These are phyloP conservation scores for Myriosclerotinia scirpicola DNA, from an alignment of 2,329 filamentous ascomycete genomes.

Conservation along the genomic window DNA sequence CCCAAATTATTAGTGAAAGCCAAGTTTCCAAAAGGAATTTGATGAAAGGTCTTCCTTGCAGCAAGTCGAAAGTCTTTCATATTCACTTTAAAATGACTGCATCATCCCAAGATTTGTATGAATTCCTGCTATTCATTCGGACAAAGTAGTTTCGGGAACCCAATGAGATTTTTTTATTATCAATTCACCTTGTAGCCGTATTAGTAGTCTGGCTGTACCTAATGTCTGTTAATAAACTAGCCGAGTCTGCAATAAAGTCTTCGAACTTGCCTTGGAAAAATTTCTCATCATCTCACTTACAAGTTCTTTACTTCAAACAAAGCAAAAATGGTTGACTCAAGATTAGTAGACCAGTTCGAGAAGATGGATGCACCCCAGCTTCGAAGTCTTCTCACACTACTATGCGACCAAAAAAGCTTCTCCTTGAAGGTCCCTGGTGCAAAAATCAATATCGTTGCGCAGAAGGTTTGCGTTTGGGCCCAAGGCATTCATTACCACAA, in stretches of 20 bases:
- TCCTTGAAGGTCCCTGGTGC: neutral
- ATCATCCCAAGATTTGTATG: no score
- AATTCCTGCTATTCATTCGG: no score
- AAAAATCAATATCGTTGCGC: neutral
- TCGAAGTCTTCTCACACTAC: neutral
- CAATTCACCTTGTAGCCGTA: neutral
- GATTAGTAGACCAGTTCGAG: neutral
- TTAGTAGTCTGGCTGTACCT: neutral
- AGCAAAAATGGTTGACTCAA: neutral
- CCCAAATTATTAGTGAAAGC: neutral
- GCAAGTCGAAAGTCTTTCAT: no score
- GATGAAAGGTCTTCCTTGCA: no score
- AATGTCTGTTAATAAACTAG: neutral
- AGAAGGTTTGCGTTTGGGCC: neutral
- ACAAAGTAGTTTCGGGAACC: no score
- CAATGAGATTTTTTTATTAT: neutral
- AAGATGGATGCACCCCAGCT: slow-evolving; percentile 7
- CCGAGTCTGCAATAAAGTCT: neutral
- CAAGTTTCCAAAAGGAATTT: neutral
- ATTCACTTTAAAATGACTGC: no score
- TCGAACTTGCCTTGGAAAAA: neutral
- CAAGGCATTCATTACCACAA: neutral
- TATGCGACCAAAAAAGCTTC: neutral
- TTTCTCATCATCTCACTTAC: neutral
- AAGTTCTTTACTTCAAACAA: neutral